phyloP scores from a whole-genome alignment of 78 protist species.

The Monosiga brevicollis region DNA sequence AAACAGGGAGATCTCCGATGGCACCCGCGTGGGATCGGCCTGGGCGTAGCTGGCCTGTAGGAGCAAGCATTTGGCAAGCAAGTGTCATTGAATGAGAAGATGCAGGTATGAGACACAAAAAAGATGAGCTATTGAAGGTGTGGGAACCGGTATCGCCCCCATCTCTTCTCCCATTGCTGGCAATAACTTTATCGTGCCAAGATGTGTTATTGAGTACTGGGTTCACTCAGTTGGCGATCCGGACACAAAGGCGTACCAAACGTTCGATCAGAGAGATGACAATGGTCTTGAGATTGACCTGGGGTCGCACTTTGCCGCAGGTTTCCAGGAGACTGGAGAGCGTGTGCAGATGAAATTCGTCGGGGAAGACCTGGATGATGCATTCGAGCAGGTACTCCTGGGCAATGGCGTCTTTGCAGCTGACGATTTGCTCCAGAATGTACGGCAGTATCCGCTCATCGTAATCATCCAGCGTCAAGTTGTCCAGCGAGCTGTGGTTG shows the following conservation, averaged over 20 bases:
- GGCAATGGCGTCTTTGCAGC: constrained; percentile 87
- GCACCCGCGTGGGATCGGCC: constrained; percentile 28
- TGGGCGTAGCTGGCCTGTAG: no score
- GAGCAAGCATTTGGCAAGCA: no score
- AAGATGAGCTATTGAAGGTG: no score
- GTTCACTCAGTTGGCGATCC: no score
- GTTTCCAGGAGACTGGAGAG: constrained; percentile 56
- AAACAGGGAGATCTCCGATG: constrained; percentile 53
- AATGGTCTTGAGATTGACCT: constrained; percentile 76
- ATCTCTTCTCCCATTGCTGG: no score
- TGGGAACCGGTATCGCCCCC: no score
- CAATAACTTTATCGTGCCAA: no score
- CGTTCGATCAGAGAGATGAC: constrained; percentile 73
- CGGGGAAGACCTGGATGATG: constrained; percentile 90
- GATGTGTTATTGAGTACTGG: no score
- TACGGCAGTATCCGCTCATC: constrained; percentile 49
- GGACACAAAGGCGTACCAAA: constrained; percentile 50
- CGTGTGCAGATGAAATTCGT: constrained; percentile 87
- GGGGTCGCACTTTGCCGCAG: constrained; percentile 53
- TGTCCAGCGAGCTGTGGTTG: no score
- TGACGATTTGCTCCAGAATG: constrained; percentile 65
- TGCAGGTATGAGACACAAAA: no score
- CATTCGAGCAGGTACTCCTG: constrained; percentile 94
- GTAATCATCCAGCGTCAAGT: constrained; percentile 55
- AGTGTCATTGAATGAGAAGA: no score